Evolutionary conservation across 768 basidiomycete genomes (phyloP).

Genomic region (Suillus tomentosus): DNA sequence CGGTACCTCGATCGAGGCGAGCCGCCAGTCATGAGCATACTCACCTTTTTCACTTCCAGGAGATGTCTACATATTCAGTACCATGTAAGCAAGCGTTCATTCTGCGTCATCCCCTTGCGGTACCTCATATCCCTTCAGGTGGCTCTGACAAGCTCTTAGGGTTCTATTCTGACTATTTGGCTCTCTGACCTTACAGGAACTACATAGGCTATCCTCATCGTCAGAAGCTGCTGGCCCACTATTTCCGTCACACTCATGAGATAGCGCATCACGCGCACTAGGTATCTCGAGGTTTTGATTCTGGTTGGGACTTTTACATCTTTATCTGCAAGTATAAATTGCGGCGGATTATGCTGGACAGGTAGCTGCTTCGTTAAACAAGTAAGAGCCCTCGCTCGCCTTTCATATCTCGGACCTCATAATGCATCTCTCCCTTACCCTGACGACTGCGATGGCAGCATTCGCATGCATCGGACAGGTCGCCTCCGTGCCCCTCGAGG

Average conservation of each 20-base stretch:
- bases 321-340: slow-evolving; percentile 24
- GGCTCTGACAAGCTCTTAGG: background rate
- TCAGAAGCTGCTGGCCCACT: background rate
- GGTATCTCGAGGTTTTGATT: too few relatives aligned
- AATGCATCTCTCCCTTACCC: slow-evolving; percentile 15
- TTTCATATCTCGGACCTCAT: slow-evolving; percentile 11
- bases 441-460: slow-evolving; percentile 12
- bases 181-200: background rate
- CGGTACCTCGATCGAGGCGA: background rate
- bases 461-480: slow-evolving; percentile 16
- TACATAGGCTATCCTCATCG: slow-evolving; percentile 1
- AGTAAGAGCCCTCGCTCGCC: background rate
- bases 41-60: background rate
- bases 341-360: background rate
- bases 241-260: slow-evolving; percentile 1
- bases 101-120: background rate
- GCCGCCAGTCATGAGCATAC: background rate
- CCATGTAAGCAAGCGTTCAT: background rate
- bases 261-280: background rate
- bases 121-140: background rate
- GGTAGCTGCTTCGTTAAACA: slow-evolving; percentile 3
- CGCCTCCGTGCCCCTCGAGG: slow-evolving; percentile 21
- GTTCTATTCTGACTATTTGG: slow-evolving; percentile 5
- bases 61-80: background rate
- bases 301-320: background rate